Base-by-base conservation (phyloP, 1,284 basidiomycete species). In the Papiliotrema laurentii region DNA sequence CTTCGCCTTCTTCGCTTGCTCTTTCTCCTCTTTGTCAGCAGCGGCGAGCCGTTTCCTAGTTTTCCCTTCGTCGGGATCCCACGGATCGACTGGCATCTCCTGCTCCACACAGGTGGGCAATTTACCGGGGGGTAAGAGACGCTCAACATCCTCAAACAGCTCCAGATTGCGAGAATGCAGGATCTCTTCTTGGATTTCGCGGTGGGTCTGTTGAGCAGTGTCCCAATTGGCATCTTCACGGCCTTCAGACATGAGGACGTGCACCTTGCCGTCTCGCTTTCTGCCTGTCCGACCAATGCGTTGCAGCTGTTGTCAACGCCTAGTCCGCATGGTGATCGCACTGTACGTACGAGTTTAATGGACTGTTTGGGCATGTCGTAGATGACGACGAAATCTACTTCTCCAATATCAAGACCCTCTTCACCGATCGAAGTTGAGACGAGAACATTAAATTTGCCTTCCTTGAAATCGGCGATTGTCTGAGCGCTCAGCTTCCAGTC, bases 401-500 rank as follows among this genome's bases (percentile, higher is more conserved):
- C 93, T 40, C 96, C 96, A 50, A 99, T 98, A 69, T 99, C 96
- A n/a, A 99, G 78, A 54, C 96, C 96, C 72, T 99, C 96, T 75
- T 99, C 96, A 26, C 96, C 96, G 51, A 99, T 92, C 3, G 88
- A 96, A 0, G 96, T 98, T 0, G 94, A 87, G 2, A 99, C 94
- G 4, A 99, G 77, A 27, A 97, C 85, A 61, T 98, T 97, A 72
- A 82, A 90, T 50, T 84, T 84, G 27, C 90, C 91, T 2, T 76
- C 75, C 71, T 93, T 93, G 78, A 98, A 98, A 52, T 84, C 82
- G 49, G 82, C 75, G 60, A 98, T 89, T 30, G 59, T 63, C 63
- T 68, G 36, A 11, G 11, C 7, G 45, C 27, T 43, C 13, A 36
- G 28, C 24, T 4, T 18, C 19, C 14, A 37, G 27, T n/a, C 19